These are phyloP conservation scores for Erodium trifolium DNA, from an alignment of 441 rosid genomes.

Conservation along the genomic window DNA sequence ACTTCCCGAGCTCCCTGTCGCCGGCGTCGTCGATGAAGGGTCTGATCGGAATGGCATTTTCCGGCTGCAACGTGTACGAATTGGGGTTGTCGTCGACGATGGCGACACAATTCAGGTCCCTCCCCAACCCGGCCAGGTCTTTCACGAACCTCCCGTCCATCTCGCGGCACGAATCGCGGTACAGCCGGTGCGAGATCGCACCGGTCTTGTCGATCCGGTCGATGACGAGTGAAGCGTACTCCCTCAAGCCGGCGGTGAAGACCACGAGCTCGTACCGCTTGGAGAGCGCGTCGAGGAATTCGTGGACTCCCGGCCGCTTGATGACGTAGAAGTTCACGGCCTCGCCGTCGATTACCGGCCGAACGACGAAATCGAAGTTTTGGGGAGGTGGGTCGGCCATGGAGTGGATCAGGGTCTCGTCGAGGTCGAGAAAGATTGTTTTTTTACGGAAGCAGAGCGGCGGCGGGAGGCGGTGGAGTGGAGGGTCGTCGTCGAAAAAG, in stretches of 20 bases:
- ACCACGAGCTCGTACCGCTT: conserved; percentile 59
- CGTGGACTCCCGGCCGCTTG: conserved; percentile 79
- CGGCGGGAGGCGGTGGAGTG: conserved; percentile 22
- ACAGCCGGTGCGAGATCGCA: conserved; percentile 46
- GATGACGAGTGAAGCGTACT: conserved; percentile 64
- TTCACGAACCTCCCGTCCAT: conserved; percentile 58
- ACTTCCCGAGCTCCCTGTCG: conserved; percentile 47
- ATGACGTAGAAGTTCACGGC: conserved; percentile 53
- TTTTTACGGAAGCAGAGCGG: conserved; percentile 30
- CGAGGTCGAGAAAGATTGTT: conserved; percentile 79
- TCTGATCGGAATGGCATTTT: conserved; percentile 61
- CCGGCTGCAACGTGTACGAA: conserved; percentile 61
- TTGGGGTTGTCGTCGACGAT: conserved; percentile 71
- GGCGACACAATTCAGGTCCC: conserved; percentile 47
- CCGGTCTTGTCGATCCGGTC: conserved; percentile 46
- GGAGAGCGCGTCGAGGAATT: conserved; percentile 43
- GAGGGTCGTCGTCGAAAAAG: conserved; percentile 17
- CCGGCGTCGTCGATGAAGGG: conserved; percentile 48
- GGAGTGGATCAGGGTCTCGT: conserved; percentile 76
- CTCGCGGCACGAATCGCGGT: conserved; percentile 54
- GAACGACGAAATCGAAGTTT: neutral
- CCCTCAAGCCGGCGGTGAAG: conserved; percentile 74
- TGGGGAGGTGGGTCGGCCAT: conserved; percentile 35
- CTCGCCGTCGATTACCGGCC: conserved; percentile 43
- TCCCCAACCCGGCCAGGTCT: conserved; percentile 53